Evolutionary conservation across 2,329 filamentous ascomycete species (phyloP).

Genomic region (Orbilia brochopaga): DNA sequence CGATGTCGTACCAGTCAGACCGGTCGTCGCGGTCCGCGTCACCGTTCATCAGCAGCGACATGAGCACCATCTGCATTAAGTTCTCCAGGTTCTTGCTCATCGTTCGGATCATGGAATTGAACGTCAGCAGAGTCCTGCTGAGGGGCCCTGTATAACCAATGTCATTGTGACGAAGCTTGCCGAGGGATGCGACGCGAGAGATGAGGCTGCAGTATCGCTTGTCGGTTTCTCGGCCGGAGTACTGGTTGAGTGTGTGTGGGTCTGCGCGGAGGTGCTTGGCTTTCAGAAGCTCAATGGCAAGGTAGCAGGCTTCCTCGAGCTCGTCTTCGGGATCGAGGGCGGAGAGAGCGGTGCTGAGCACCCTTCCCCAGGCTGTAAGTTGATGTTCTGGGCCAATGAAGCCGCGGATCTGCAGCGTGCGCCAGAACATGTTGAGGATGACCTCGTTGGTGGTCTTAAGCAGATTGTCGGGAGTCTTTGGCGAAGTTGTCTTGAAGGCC

Average conservation of each 20-base stretch:
- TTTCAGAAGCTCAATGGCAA: conserved; percentile 84
- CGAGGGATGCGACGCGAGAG: conserved; percentile 81
- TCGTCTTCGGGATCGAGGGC: conserved; percentile 65
- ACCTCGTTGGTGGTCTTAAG: conserved; percentile 73
- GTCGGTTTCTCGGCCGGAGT: conserved; percentile 69
- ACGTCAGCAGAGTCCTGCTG: conserved; percentile 85
- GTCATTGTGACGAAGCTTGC: conserved; percentile 78
- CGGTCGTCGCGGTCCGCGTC: conserved; percentile 74
- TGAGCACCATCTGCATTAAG: conserved; percentile 79
- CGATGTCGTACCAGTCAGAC: conserved; percentile 67
- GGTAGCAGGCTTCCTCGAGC: conserved; percentile 77
- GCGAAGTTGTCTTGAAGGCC: conserved; percentile 70
- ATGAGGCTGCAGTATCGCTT: conserved; percentile 79
- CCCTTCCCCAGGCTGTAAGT: conserved; percentile 82
- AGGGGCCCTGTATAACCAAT: conserved; percentile 95
- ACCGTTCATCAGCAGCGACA: conserved; percentile 78
- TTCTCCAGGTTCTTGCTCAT: conserved; percentile 81
- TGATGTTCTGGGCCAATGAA: conserved; percentile 81
- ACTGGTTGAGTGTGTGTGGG: conserved; percentile 62
- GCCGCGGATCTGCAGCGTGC: conserved; percentile 84
- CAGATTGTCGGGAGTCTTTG: conserved; percentile 61
- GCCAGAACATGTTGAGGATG: conserved; percentile 77
- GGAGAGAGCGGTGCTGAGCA: conserved; percentile 73
- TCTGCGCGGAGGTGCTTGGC: conserved; percentile 77
- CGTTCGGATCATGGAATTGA: conserved; percentile 79